Conservation (phyloP, 495 filamentous ascomycete genomes). For the Penicillium cinerascens region DNA sequence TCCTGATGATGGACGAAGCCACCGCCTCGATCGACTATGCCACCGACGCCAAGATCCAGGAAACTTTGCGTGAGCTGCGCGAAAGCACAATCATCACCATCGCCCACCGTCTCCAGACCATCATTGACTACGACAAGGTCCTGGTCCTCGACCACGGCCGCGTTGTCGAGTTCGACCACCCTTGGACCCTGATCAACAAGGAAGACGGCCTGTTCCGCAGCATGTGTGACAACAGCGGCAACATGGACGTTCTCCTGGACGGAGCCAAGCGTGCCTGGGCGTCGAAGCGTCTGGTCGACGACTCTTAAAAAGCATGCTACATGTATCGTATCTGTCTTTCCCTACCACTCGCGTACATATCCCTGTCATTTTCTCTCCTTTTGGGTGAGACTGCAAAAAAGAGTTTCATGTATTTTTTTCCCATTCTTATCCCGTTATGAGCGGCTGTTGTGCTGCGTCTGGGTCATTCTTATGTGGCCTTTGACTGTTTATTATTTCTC, state of each 20-base stretch:
- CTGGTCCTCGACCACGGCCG: slow-evolving; percentile 86
- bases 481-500: background rate
- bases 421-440: background rate
- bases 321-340: background rate
- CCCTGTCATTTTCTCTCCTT: background rate
- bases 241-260: slow-evolving; percentile 66
- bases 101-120: slow-evolving; percentile 94
- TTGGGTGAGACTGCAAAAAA: slow-evolving; percentile 8
- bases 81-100: slow-evolving; percentile 95
- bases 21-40: slow-evolving; percentile 97
- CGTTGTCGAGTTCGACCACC: slow-evolving; percentile 86
- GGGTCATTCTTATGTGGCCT: slow-evolving; percentile 7
- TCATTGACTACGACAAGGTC: slow-evolving; percentile 98
- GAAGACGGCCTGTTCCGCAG: slow-evolving; percentile 70
- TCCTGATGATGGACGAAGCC: slow-evolving; percentile 98
- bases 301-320: slow-evolving; percentile 25
- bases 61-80: slow-evolving; percentile 80
- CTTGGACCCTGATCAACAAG: slow-evolving; percentile 69
- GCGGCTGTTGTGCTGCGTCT: background rate
- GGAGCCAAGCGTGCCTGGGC: slow-evolving; percentile 73
- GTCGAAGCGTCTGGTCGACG: slow-evolving; percentile 52
- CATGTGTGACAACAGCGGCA: slow-evolving; percentile 96
- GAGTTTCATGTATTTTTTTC: slow-evolving; percentile 3
- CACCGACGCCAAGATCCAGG: slow-evolving; percentile 94
- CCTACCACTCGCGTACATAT: background rate